Percentiles rank a stretch among this genome's conserved stretches.
phyloP scores from a whole-genome alignment of 1,284 basidiomycete genomes.

The Volvariella surrecta region DNA sequence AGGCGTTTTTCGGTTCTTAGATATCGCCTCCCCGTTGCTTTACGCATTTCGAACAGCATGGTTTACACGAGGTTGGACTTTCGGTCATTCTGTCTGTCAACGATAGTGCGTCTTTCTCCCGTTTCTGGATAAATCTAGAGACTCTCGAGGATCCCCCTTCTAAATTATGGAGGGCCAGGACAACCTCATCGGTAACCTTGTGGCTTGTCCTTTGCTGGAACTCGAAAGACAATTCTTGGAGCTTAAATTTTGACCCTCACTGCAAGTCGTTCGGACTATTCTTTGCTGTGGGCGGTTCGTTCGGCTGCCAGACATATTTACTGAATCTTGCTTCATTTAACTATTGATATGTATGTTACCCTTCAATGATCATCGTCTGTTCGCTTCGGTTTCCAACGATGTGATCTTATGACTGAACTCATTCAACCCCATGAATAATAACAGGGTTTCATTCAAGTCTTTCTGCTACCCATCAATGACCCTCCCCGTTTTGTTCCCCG shows the following conservation, averaged over 20 bases:
- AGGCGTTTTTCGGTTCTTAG: too few relatives aligned
- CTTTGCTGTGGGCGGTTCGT: conserved; percentile 41
- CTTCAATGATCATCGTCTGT: too few relatives aligned
- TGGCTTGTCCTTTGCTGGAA: conserved; percentile 22
- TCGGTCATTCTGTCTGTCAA: neutral
- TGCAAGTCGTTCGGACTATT: conserved; percentile 13
- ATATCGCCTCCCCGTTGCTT: too few relatives aligned
- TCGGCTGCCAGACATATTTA: conserved; percentile 50
- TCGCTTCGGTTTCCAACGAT: too few relatives aligned
- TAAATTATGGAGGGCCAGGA: neutral
- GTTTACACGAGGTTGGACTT: too few relatives aligned
- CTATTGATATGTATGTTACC: too few relatives aligned
- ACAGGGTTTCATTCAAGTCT: too few relatives aligned
- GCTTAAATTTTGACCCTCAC: conserved; percentile 35
- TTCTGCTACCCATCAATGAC: too few relatives aligned
- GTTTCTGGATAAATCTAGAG: neutral
- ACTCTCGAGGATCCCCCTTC: neutral
- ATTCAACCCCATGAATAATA: too few relatives aligned
- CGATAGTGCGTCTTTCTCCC: neutral
- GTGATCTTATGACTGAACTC: too few relatives aligned
- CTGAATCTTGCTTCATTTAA: neutral
- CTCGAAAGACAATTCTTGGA: conserved; percentile 40
- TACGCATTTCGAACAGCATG: too few relatives aligned
- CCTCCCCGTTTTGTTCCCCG: too few relatives aligned
- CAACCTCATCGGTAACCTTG: neutral